Conservation (phyloP, 768 basidiomycete species). For the Tulasnella sp. region DNA sequence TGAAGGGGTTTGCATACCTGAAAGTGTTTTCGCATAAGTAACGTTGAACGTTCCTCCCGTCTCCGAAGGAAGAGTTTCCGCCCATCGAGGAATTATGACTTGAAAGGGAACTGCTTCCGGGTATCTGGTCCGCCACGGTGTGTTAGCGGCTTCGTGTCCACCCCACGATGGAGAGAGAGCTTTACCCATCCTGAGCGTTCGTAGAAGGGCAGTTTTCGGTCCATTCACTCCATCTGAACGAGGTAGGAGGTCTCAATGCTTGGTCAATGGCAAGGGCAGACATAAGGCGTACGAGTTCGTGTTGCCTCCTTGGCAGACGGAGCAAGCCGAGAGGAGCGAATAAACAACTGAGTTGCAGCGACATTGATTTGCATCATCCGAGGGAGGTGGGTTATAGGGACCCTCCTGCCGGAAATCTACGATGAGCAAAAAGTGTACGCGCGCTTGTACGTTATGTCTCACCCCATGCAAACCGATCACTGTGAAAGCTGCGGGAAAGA, state of each 20-base stretch:
- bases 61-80: neutral
- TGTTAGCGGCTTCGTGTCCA: neutral
- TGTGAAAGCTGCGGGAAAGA: conserved; percentile 2
- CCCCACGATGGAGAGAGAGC: neutral
- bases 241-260: neutral
- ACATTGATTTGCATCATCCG: conserved; percentile 8
- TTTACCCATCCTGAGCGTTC: neutral
- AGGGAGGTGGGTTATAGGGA: conserved; percentile 25
- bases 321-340: conserved; percentile 31
- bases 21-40: conserved; percentile 1
- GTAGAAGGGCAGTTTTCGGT: conserved; percentile 23
- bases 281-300: neutral
- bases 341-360: conserved; percentile 30
- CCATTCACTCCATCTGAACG: conserved; percentile 27
- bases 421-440: conserved; percentile 16
- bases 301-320: conserved; percentile 26
- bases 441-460: conserved; percentile 2
- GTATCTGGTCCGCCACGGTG: neutral
- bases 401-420: neutral
- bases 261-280: neutral
- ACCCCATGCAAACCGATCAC: conserved; percentile 22
- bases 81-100: conserved; percentile 26
- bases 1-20: neutral
- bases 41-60: conserved; percentile 22
- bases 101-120: conserved; percentile 18